Evolutionary conservation across 2,329 filamentous ascomycete species (phyloP), one percentile per base, ranked within the genome.

Genomic region (Monosporascus sp.): DNA sequence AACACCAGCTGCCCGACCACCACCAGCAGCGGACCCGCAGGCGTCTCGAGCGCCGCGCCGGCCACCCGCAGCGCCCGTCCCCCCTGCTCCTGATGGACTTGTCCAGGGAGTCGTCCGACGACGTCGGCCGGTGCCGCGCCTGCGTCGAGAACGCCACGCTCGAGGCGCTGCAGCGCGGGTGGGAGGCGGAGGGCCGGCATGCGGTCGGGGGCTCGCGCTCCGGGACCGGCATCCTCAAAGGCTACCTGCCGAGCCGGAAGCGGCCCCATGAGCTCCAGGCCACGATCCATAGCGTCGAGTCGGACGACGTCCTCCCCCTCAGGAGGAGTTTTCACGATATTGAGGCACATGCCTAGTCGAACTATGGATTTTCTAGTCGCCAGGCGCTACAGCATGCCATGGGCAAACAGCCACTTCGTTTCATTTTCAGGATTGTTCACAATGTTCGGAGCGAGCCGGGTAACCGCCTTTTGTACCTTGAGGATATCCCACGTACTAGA

Each of bases 61-160:
- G 60, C 2, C 60, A 62, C 25, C 63, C 63, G 0, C 49, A 48
- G 1, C 58, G 57, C 7, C 59, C 61, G 0, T 51, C 55, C 1
- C 55, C 57, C 0, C 31, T 46, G 25, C 57, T 58, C 2, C 56
- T 31, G 27, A 31, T 9, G 27, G 27, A 27, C 25, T 27, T 27
- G 25, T 2, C 25, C 7, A 8, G 47, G 35, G 54, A 53, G 22
- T 41, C 45, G 0, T 60, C 63, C n/a, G 64, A 67, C 52, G 56
- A 52, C 6, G 62, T 67, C 8, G 65, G 66, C 39, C 54, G 64
- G 25, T 68, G 66, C 52, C 48, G 45, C 17, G 59, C 56, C 17
- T 68, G 66, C 48, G 58, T 51, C 11, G 64, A 64, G 43, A 60
- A 56, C 11, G 60, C 56, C 11, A 61, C 58, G 22, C 54, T 62